Evolutionary conservation across 1,139 yeast genomes (phyloP).

Genomic region (Lipomyces yarrowii): DNA sequence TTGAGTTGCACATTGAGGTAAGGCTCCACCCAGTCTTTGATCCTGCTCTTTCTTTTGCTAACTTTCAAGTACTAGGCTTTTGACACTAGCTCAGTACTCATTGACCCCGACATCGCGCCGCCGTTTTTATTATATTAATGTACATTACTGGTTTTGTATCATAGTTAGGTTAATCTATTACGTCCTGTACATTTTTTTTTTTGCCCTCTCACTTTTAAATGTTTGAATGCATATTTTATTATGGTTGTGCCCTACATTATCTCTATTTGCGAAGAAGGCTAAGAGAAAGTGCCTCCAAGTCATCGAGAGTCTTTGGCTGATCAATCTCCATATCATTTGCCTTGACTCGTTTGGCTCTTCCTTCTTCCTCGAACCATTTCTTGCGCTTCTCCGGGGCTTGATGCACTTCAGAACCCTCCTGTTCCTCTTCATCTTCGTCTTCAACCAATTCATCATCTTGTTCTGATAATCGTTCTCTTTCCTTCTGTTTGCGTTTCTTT

Average conservation of each 20-base stretch:
- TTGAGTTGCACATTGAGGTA: conserved; percentile 86
- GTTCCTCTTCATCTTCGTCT: conserved; percentile 21
- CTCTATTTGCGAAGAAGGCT: conserved; percentile 47
- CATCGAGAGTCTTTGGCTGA: conserved; percentile 89
- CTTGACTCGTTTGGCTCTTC: conserved; percentile 23
- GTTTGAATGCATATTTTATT: background rate
- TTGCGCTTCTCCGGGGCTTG: conserved; percentile 45
- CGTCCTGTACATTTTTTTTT: background rate
- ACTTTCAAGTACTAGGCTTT: conserved; percentile 25
- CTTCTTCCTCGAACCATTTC: conserved; percentile 57
- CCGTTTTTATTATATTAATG: conserved; percentile 23
- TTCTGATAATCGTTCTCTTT: conserved; percentile 54
- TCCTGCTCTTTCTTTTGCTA: no score
- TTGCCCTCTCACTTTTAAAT: background rate
- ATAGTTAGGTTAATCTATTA: background rate
- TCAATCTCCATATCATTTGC: conserved; percentile 67
- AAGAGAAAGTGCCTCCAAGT: conserved; percentile 86
- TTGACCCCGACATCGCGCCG: conserved; percentile 29
- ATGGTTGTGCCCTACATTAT: background rate
- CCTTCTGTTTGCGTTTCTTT: conserved; percentile 87
- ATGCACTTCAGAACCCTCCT: conserved; percentile 36
- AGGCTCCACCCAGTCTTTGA: conserved; percentile 55
- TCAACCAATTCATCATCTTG: conserved; percentile 43
- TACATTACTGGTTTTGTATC: background rate
- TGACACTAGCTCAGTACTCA: conserved; percentile 27